phyloP scores from a whole-genome alignment of 164 flowering plant species.

The Dillenia suffruticosa region DNA sequence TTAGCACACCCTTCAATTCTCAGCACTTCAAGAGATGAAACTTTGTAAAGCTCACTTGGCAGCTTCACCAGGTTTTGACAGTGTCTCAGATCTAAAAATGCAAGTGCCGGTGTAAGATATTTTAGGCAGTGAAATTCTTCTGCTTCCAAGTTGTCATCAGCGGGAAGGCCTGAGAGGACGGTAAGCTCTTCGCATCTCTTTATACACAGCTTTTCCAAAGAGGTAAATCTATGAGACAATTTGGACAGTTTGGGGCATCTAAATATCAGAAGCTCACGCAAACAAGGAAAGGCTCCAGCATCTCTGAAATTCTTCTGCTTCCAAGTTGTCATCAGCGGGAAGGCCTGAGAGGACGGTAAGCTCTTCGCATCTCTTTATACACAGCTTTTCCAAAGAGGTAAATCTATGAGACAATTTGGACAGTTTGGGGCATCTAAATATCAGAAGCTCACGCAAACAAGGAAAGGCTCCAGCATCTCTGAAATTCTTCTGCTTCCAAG shows the following conservation, averaged over 20 bases:
- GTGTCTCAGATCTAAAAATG: constrained; percentile 2
- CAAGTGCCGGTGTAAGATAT: constrained; percentile 2
- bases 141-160: background rate
- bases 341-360: background rate
- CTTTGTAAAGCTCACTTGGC: background rate
- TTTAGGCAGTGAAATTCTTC: background rate
- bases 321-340: background rate
- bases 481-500: background rate
- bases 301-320: background rate
- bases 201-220: background rate
- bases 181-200: background rate
- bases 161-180: background rate
- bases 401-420: background rate
- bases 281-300: constrained; percentile 2
- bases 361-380: background rate
- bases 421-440: constrained; percentile 8
- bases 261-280: constrained; percentile 1
- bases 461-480: constrained; percentile 2
- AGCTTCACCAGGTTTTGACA: constrained; percentile 1
- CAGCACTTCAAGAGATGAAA: constrained; percentile 6
- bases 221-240: background rate
- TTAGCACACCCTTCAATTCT: constrained; percentile 6
- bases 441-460: constrained; percentile 2
- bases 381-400: background rate
- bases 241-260: constrained; percentile 7